Base-by-base conservation (phyloP, 2,329 filamentous ascomycete species). In the Aspergillus candidus region DNA sequence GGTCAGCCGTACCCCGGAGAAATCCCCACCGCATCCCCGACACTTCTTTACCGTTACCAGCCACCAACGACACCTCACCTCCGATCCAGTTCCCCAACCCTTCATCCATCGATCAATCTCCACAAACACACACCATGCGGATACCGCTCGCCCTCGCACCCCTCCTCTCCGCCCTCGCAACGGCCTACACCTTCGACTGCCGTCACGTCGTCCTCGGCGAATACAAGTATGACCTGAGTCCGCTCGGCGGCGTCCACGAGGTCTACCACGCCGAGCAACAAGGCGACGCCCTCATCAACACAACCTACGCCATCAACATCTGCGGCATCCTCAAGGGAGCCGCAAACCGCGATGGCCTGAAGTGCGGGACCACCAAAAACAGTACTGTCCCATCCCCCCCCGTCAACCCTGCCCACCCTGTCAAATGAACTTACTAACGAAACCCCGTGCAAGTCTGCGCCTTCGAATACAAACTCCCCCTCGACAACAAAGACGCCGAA, bases 381-480 rank as follows among this genome's bases (percentile, higher is more conserved):
- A 58, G 65, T 68, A 61, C 39, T 31, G 22, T 18, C 18, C 18
- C 18, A 18, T 18, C 6, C 18, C 12, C n/a, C 4, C 4, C n/a
- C n/a, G n/a, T n/a, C n/a, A n/a, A n/a, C n/a, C n/a, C n/a, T n/a
- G n/a, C n/a, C 14, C n/a, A 35, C 5, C 10, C 33, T 35, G 8
- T 13, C 32, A 32, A 32, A 36, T 7, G 12, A 32, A 40, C 30
- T 34, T 29, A 41, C n/a, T 13, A 10, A 18, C 18, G 4, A 12
- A 1, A 49, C 49, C 10, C 7, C 4, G 6, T 3, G 3, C n/a
- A 29, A 87, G 87, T 91, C 33, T 95, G 90, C 68, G 88, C 77
- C 8, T 84, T 94, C 57, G 74, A 81, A 48, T 78, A 79, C 43
- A 69, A 73, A 38, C 67, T 74, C 30, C 60, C 71, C 4, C 68